Evolutionary conservation across 768 basidiomycete species (phyloP).

Genomic region (Chiua virens): DNA sequence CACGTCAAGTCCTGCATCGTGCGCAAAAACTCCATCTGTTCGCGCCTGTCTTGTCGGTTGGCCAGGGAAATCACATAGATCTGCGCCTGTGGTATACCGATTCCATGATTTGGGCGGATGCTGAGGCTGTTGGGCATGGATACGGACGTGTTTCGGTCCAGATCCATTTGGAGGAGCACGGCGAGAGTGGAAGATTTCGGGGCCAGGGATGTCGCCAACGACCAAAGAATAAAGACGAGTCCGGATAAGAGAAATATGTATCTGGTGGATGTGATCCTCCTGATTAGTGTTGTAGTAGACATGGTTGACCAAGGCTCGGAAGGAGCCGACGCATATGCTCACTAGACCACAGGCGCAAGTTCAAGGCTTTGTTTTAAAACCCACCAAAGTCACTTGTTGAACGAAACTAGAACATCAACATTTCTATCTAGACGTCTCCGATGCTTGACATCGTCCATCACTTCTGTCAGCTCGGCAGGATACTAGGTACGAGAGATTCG

Average conservation of each 20-base stretch:
- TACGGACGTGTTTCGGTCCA: slow-evolving; percentile 1
- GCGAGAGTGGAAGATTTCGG: slow-evolving; percentile 13
- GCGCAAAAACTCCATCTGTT: slow-evolving; percentile 57
- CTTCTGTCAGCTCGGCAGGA: no score
- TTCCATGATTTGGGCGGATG: slow-evolving; percentile 5
- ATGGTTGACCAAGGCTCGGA: neutral
- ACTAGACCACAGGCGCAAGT: no score
- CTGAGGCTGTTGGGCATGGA: neutral
- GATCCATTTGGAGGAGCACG: slow-evolving; percentile 15
- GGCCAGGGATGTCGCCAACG: slow-evolving; percentile 4
- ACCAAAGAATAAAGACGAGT: slow-evolving; percentile 22
- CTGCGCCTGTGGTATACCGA: slow-evolving; percentile 39
- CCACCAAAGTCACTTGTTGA: no score
- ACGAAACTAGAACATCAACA: no score
- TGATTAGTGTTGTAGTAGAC: slow-evolving; percentile 4
- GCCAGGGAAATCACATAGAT: slow-evolving; percentile 64
- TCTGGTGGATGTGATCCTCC: slow-evolving; percentile 16
- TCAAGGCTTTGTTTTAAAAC: no score
- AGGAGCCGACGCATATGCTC: no score
- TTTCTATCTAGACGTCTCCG: no score
- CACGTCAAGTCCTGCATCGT: slow-evolving; percentile 47
- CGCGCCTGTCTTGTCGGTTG: slow-evolving; percentile 51
- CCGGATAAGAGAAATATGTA: slow-evolving; percentile 23
- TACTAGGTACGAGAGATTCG: no score
- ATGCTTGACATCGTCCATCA: no score